phyloP scores from a whole-genome alignment of 495 filamentous ascomycete species.

The Podospora sp. region DNA sequence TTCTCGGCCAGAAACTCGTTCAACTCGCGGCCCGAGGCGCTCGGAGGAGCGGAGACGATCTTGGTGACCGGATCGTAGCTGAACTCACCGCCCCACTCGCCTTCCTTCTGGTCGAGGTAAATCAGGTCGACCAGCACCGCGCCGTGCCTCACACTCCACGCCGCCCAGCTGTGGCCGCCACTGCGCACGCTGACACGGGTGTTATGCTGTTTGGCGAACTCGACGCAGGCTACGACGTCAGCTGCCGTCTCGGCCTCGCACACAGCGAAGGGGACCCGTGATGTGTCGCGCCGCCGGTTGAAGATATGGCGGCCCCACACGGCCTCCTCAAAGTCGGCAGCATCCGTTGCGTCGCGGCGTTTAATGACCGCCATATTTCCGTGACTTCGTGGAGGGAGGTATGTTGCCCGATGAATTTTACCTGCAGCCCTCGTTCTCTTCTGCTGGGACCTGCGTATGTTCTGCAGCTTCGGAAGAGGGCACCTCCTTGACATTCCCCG shows the following conservation, averaged over 20 bases:
- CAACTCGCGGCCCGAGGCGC: constrained; percentile 47
- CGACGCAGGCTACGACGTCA: constrained; percentile 49
- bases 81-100: constrained; percentile 26
- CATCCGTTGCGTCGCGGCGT: constrained; percentile 23
- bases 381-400: neutral
- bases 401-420: too few species aligned
- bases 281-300: constrained; percentile 36
- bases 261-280: constrained; percentile 49
- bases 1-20: constrained; percentile 39
- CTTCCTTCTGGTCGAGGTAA: constrained; percentile 15
- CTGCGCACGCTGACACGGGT: constrained; percentile 53
- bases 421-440: neutral
- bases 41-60: constrained; percentile 46
- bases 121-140: constrained; percentile 52
- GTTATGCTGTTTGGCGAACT: constrained; percentile 43
- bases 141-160: constrained; percentile 54
- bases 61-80: constrained; percentile 39
- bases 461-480: neutral
- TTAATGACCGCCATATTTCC: neutral
- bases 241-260: constrained; percentile 42
- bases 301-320: constrained; percentile 35
- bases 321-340: constrained; percentile 24
- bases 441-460: neutral
- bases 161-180: constrained; percentile 58
- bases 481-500: neutral